A percentile compares a stretch with the other conserved stretches of the same genome.
phyloP scores from a whole-genome alignment of 441 rosid genomes.

The Raphanus hybrid region DNA sequence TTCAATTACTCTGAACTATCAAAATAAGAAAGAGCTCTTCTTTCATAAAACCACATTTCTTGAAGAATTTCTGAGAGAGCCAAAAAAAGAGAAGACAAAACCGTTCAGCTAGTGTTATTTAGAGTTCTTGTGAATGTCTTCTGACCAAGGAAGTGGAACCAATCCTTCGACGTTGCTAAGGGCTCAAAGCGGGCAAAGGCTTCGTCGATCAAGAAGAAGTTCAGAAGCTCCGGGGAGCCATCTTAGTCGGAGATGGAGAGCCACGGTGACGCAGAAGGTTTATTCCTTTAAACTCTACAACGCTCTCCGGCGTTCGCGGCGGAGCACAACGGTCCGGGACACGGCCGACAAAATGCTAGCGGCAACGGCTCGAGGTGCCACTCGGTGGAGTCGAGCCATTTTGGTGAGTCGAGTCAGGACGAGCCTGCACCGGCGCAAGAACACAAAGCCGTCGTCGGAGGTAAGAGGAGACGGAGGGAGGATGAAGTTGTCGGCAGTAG shows the following conservation, averaged over 20 bases:
- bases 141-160: constrained; percentile 28
- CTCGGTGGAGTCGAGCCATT: constrained; percentile 81
- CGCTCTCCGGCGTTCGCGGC: constrained; percentile 63
- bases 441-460: no score
- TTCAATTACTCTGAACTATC: constrained; percentile 14
- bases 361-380: constrained; percentile 74
- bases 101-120: neutral
- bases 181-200: no score
- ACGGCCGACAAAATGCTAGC: constrained; percentile 89
- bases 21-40: constrained; percentile 17
- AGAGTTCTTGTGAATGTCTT: constrained; percentile 35
- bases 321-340: constrained; percentile 56
- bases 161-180: constrained; percentile 12
- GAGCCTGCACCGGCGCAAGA: no score
- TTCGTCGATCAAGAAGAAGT: no score
- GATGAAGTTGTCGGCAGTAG: no score
- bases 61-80: neutral
- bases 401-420: no score
- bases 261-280: constrained; percentile 62
- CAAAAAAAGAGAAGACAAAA: neutral
- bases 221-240: neutral
- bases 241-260: constrained; percentile 59
- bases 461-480: no score
- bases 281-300: constrained; percentile 77
- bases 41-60: no score